Conservation (phyloP, 2,329 filamentous ascomycete species). For the Onygenales sp. region DNA sequence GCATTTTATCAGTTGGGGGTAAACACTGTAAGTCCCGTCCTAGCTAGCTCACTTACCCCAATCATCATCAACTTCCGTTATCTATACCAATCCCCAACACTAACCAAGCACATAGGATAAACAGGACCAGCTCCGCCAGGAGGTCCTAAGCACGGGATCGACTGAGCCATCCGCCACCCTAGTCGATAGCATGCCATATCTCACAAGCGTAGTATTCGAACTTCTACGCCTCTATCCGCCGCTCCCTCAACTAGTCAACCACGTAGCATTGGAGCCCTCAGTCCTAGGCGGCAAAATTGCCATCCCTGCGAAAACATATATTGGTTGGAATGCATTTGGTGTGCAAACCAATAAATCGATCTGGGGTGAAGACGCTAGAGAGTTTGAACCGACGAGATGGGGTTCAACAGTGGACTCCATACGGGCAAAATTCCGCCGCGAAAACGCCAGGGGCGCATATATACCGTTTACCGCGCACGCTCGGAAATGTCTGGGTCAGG, state of each 20-base stretch:
- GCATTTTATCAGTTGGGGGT: constrained; percentile 19
- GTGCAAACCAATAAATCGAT: constrained; percentile 27
- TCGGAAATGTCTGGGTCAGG: constrained; percentile 21
- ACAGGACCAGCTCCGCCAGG: constrained; percentile 23
- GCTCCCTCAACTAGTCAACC: constrained; percentile 42
- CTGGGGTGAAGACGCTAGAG: constrained; percentile 22
- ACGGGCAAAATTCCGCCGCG: constrained; percentile 17
- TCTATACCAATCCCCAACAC: not conserved
- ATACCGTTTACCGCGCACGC: constrained; percentile 23
- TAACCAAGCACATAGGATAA: constrained; percentile 8
- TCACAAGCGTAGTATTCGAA: not conserved
- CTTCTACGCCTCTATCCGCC: constrained; percentile 40
- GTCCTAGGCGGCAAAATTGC: constrained; percentile 19
- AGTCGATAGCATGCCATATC: not conserved
- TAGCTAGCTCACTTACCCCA: not conserved
- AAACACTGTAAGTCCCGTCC: not conserved
- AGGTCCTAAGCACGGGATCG: constrained; percentile 16
- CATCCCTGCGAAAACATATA: constrained; percentile 28
- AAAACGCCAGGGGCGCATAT: constrained; percentile 19
- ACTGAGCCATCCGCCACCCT: constrained; percentile 9
- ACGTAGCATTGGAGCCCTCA: constrained; percentile 23
- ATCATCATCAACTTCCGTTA: not conserved
- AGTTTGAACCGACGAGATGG: constrained; percentile 31
- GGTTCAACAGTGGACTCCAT: constrained; percentile 22
- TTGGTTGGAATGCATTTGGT: constrained; percentile 34